Percentiles rank a stretch among this genome's conserved stretches.
Evolutionary conservation across 139 green algal species (phyloP).

Genomic region (Picochlorum sp.): DNA sequence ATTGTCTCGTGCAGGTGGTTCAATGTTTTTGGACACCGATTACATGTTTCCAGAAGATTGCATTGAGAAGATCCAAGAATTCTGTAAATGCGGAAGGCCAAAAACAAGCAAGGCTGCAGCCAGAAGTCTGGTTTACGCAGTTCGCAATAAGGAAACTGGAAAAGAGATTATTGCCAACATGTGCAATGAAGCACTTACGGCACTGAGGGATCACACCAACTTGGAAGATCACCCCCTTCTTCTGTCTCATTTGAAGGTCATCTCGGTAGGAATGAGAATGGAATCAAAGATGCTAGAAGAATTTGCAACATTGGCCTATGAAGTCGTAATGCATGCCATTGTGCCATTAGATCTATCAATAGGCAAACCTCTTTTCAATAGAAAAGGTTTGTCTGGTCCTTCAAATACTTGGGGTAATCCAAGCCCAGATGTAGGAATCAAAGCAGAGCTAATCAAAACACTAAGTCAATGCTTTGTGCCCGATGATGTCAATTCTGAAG

Average conservation of each 20-base stretch:
- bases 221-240: background rate
- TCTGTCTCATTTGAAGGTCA: slow-evolving; percentile 21
- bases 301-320: slow-evolving; percentile 11
- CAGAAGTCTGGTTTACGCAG: slow-evolving; percentile 12
- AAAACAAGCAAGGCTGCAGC: slow-evolving; percentile 13
- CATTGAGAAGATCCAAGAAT: background rate
- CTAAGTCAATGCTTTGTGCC: slow-evolving; percentile 28
- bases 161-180: background rate
- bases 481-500: background rate
- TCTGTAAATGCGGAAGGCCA: slow-evolving; percentile 3
- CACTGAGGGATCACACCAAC: slow-evolving; percentile 1
- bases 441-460: slow-evolving; percentile 33
- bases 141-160: background rate
- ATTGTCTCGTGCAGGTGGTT: slow-evolving; percentile 8
- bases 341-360: slow-evolving; percentile 4
- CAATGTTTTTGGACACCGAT: slow-evolving; percentile 6
- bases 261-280: slow-evolving; percentile 23
- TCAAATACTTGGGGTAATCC: slow-evolving; percentile 6
- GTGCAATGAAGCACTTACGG: background rate
- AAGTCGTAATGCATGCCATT: slow-evolving; percentile 22
- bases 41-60: background rate
- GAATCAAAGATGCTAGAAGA: slow-evolving; percentile 21
- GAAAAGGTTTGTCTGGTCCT: background rate
- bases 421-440: slow-evolving; percentile 22
- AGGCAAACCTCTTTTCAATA: background rate